These are phyloP conservation scores for Przewalskia tangutica DNA, from an alignment of 257 asterid species.

Conservation along the genomic window DNA sequence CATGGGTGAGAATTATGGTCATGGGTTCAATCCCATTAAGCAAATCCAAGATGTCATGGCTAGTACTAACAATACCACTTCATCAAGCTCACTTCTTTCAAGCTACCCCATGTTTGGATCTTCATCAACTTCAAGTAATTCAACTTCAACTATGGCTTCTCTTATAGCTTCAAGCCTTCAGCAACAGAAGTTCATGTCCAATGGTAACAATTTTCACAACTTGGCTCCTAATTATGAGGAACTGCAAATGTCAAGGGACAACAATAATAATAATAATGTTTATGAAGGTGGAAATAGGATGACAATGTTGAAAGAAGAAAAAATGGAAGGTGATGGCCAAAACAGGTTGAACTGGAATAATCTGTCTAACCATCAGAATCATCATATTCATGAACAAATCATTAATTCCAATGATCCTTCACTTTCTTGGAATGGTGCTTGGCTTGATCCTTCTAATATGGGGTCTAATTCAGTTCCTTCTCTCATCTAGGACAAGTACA, in stretches of 20 bases:
- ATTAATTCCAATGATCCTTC: constrained; percentile 18
- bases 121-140: constrained; percentile 15
- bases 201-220: constrained; percentile 6
- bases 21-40: constrained; percentile 15
- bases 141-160: constrained; percentile 34
- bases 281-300: constrained; percentile 10
- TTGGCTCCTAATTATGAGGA: constrained; percentile 15
- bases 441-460: constrained; percentile 37
- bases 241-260: constrained; percentile 6
- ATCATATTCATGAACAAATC: constrained; percentile 19
- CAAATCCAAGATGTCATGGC: constrained; percentile 20
- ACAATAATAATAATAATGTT: background rate
- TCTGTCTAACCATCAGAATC: constrained; percentile 6
- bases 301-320: constrained; percentile 16
- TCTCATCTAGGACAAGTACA: constrained; percentile 15
- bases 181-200: constrained; percentile 16
- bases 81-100: constrained; percentile 21
- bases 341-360: constrained; percentile 22
- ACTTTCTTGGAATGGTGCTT: constrained; percentile 33
- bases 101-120: constrained; percentile 20
- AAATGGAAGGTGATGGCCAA: constrained; percentile 19
- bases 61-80: background rate
- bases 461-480: constrained; percentile 43
- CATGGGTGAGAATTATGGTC: constrained; percentile 6
- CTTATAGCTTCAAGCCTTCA: constrained; percentile 30